Evolutionary conservation across 345 rosid species (phyloP).

Genomic region (Euphorbia tirucalli): DNA sequence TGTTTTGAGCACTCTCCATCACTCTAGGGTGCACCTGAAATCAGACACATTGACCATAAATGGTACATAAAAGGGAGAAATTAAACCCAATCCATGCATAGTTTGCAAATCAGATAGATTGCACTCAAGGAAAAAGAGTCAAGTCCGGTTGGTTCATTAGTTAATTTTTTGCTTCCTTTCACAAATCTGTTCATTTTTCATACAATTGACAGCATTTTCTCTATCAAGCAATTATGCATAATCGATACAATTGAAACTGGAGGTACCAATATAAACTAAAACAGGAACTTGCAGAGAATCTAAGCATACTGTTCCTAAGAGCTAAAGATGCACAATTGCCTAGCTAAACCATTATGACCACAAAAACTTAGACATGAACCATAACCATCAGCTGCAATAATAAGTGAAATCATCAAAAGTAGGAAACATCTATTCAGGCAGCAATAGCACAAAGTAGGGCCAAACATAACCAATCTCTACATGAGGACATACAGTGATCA

Average conservation of each 20-base stretch:
- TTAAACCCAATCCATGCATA: background rate
- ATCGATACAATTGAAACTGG: background rate
- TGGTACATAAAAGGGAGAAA: background rate
- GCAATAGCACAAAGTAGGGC: background rate
- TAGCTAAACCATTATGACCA: background rate
- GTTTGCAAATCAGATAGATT: background rate
- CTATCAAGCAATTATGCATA: background rate
- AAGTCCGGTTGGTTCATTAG: background rate
- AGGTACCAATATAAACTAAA: background rate
- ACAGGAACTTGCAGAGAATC: background rate
- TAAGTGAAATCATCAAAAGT: background rate
- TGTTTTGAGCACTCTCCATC: constrained; percentile 30
- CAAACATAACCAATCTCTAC: background rate
- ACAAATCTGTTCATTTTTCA: background rate
- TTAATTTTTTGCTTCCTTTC: background rate
- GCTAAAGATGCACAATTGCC: background rate
- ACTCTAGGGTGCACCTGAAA: constrained; percentile 61
- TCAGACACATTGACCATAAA: background rate
- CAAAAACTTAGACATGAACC: background rate
- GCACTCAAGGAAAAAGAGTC: background rate
- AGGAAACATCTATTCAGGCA: background rate
- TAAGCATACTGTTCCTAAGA: background rate
- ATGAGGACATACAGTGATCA: constrained; percentile 55
- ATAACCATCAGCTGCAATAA: background rate
- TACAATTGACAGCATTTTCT: background rate